Evolutionary conservation across 176 grass and related monocot species (phyloP), one percentile per base, ranked within the genome.

Genomic region (Lolium perenne): DNA sequence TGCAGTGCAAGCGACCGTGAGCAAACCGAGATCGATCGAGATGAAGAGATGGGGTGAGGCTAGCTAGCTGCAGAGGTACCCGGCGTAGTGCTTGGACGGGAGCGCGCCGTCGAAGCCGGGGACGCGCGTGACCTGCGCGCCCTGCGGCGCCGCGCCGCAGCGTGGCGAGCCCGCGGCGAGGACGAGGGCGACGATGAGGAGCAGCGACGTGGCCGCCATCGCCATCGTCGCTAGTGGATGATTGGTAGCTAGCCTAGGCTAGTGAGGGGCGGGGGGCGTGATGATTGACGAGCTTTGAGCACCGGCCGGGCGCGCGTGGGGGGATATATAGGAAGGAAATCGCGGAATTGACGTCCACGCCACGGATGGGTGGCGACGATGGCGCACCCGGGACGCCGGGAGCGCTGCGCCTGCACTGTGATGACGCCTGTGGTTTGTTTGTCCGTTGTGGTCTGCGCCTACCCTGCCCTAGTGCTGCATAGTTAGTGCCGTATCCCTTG

Each of bases 81-180:
- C 90, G n/a, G 86, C 86, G 86, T 86, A 86, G 83, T 92, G 90
- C 79, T 79, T 86, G 3, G 90, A 92, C 47, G 86, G 90, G 38
- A 92, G n/a, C 18, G 20, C 63, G 56, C 83, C 86, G 4, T 35
- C 48, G 56, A 83, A 89, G 26, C 90, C 90, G 1, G 90, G 90
- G 1, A 92, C 35, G 38, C 20, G 1, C 64, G 56, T 89, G 18
- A 92, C 83, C 18, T 67, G 38, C 72, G 83, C 86, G 0, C 66
- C 82, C 74, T 10, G 14, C 76, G 85, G 85, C 69, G 89, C 85
- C 0, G 89, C 17, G 13, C 1, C 4, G 54, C 48, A 46, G 32
- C 45, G 51, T 54, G 4, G 5, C 0, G 51, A 18, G 75, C 26
- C 17, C 22, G 25, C 80, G 23, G 23, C 1, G 38, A 58, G 6